These are phyloP conservation scores for Pochonia chlamydosporia DNA, from an alignment of 2,329 filamentous ascomycete genomes.

Conservation along the genomic window DNA sequence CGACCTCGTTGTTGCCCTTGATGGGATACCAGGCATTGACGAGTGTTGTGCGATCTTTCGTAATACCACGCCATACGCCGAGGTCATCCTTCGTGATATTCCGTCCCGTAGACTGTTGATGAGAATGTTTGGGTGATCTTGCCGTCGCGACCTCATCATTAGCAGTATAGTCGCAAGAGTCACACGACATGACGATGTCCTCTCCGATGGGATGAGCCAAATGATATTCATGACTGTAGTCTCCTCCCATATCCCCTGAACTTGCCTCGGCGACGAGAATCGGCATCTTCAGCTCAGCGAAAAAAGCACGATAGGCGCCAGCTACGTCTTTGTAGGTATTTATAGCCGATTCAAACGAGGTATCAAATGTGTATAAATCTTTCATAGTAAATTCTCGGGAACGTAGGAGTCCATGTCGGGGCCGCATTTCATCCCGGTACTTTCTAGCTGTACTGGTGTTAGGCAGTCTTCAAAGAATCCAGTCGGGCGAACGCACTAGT, in stretches of 20 bases:
- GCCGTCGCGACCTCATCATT: constrained; percentile 77
- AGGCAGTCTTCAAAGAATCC: too few species aligned
- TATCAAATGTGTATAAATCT: constrained; percentile 93
- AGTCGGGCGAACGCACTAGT: constrained; percentile 53
- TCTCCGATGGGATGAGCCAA: constrained; percentile 75
- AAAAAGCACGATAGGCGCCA: constrained; percentile 67
- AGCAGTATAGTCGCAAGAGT: constrained; percentile 65
- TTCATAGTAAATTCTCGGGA: constrained; percentile 97
- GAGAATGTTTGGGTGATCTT: constrained; percentile 10
- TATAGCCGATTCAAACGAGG: constrained; percentile 60
- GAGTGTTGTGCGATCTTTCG: constrained; percentile 60
- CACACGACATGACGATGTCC: constrained; percentile 75
- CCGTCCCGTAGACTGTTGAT: neutral
- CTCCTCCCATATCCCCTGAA: constrained; percentile 94
- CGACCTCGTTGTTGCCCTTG: constrained; percentile 15
- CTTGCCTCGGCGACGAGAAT: constrained; percentile 83
- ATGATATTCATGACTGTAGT: constrained; percentile 91
- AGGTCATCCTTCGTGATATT: constrained; percentile 13
- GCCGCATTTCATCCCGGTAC: constrained; percentile 87
- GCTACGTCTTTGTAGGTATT: constrained; percentile 73
- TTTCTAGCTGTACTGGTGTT: constrained; percentile 59
- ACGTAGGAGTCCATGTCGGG: constrained; percentile 80
- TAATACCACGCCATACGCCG: constrained; percentile 57
- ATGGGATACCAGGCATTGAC: constrained; percentile 64
- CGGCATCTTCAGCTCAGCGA: constrained; percentile 76